phyloP scores from a whole-genome alignment of 2,329 filamentous ascomycete genomes.

The Fonsecaea multimorphosa region DNA sequence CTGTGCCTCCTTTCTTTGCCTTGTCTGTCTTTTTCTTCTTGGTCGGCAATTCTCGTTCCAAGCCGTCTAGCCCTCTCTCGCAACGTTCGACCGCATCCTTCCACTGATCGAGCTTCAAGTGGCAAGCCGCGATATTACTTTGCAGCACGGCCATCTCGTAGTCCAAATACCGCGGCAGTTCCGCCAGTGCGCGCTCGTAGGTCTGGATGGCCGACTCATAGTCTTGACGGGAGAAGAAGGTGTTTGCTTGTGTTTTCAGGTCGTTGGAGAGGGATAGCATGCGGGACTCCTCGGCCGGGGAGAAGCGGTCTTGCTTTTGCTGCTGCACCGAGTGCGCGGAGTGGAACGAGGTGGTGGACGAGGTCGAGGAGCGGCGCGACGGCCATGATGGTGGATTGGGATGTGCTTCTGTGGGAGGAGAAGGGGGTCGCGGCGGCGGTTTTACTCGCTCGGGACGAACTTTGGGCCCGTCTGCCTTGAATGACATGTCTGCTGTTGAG shows the following conservation, averaged over 20 bases:
- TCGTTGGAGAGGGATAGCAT: conserved; percentile 74
- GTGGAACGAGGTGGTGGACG: conserved; percentile 37
- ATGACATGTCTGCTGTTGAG: conserved; percentile 31
- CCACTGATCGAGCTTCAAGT: conserved; percentile 85
- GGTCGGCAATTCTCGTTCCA: conserved; percentile 67
- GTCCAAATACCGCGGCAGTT: conserved; percentile 82
- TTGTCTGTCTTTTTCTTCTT: conserved; percentile 41
- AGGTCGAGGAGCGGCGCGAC: conserved; percentile 34
- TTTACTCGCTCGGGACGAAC: conserved; percentile 38
- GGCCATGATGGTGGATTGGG: conserved; percentile 32
- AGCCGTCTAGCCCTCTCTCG: conserved; percentile 71
- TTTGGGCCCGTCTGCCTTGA: conserved; percentile 37
- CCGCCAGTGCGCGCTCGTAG: conserved; percentile 79
- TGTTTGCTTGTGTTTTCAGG: conserved; percentile 78
- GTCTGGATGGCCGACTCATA: conserved; percentile 79
- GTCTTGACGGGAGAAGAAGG: conserved; percentile 73
- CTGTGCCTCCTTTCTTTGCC: conserved; percentile 34
- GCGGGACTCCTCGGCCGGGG: conserved; percentile 59
- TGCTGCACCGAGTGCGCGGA: conserved; percentile 36
- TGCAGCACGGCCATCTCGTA: conserved; percentile 86
- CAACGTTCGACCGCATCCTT: conserved; percentile 79
- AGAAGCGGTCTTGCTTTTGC: conserved; percentile 48
- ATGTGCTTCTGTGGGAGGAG: conserved; percentile 15
- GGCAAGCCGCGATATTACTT: conserved; percentile 87
- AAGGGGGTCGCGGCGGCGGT: conserved; percentile 19